Conservation (phyloP, 2,329 filamentous ascomycete genomes). For the Trichothecium sympodiale region DNA sequence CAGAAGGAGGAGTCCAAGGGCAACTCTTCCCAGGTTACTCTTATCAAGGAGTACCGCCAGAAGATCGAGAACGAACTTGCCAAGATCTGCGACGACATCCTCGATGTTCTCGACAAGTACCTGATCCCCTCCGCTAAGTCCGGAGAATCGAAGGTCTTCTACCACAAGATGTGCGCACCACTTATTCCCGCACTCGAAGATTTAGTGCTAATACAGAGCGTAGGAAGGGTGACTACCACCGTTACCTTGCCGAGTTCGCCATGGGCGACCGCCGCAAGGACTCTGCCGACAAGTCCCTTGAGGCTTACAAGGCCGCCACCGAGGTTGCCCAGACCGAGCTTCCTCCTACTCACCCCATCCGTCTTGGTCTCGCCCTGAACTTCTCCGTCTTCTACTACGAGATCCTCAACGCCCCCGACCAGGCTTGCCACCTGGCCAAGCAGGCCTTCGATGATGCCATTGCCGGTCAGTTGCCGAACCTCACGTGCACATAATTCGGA, state of each 20-base stretch:
- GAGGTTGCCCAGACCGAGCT: constrained; percentile 97
- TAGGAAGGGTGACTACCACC: constrained; percentile 99
- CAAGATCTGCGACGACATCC: constrained; percentile 96
- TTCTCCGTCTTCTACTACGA: constrained; percentile 99
- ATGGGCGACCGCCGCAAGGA: constrained; percentile 90
- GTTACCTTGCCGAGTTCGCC: constrained; percentile 95
- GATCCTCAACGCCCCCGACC: constrained; percentile 96
- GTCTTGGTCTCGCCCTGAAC: constrained; percentile 93
- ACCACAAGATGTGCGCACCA: constrained; percentile 87
- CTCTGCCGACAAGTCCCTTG: constrained; percentile 85
- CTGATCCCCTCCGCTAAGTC: constrained; percentile 89
- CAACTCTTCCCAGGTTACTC: constrained; percentile 77
- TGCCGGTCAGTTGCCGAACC: constrained; percentile 44
- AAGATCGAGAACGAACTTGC: constrained; percentile 96
- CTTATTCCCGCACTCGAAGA: neutral
- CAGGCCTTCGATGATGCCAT: constrained; percentile 98
- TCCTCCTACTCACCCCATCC: constrained; percentile 94
- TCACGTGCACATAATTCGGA: neutral
- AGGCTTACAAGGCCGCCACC: constrained; percentile 95
- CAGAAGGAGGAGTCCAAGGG: constrained; percentile 99
- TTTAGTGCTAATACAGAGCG: constrained; percentile 9
- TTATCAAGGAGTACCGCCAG: constrained; percentile 97
- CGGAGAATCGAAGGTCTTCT: constrained; percentile 98
- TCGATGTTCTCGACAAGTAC: constrained; percentile 87
- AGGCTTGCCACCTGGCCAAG: constrained; percentile 97